Evolutionary conservation across 1,284 basidiomycete genomes (phyloP).

Genomic region (Afroboletus lepidellus): DNA sequence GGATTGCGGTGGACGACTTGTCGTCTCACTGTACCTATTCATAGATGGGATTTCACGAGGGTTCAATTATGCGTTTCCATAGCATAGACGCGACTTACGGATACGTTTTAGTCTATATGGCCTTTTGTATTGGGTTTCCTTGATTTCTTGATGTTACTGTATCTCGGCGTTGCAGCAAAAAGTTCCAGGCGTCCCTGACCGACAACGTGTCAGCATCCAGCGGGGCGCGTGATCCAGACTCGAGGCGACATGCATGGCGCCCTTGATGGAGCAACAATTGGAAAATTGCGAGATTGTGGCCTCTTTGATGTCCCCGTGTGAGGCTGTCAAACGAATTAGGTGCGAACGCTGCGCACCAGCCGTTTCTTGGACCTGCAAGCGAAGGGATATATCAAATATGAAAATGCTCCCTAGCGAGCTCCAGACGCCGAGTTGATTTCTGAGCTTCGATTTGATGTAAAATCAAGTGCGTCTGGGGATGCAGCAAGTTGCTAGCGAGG

Average conservation of each 20-base stretch:
- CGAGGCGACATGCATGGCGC: constrained; percentile 18
- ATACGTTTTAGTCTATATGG: constrained; percentile 4
- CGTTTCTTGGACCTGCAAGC: constrained; percentile 7
- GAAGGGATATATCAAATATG: constrained; percentile 26
- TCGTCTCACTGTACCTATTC: constrained; percentile 15
- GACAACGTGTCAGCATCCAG: constrained; percentile 22
- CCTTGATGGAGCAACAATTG: constrained; percentile 15
- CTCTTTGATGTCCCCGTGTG: constrained; percentile 8
- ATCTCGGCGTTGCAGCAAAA: background rate
- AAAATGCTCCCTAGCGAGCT: constrained; percentile 6
- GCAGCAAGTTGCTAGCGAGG: constrained; percentile 4
- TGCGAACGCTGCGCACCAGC: constrained; percentile 11
- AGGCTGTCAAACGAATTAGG: constrained; percentile 13
- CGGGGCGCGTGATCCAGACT: constrained; percentile 15
- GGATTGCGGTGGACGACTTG: constrained; percentile 10
- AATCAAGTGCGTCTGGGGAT: constrained; percentile 7
- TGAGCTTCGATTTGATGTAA: constrained; percentile 16
- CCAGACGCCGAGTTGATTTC: background rate
- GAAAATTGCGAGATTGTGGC: constrained; percentile 3
- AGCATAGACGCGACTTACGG: constrained; percentile 28
- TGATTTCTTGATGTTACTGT: constrained; percentile 1
- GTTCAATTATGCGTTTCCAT: constrained; percentile 9
- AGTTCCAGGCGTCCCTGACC: background rate
- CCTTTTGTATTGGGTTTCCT: constrained; percentile 7
- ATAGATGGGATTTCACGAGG: constrained; percentile 20